These are phyloP conservation scores for Penicillium sp. DNA, from an alignment of 2,329 filamentous ascomycete genomes.

Conservation along the genomic window DNA sequence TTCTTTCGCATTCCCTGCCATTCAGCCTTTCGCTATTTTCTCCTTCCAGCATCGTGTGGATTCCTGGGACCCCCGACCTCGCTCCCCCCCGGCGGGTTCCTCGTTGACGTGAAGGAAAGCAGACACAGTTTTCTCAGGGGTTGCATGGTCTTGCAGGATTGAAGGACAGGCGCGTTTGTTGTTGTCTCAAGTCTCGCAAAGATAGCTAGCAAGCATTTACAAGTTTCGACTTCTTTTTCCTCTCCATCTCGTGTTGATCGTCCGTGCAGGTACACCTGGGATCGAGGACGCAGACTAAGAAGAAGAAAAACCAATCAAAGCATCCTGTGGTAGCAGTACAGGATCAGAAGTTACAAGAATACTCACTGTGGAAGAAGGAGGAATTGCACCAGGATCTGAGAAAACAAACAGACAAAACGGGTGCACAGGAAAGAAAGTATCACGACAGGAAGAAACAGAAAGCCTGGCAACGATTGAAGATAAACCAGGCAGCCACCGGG, in stretches of 20 bases:
- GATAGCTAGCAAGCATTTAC: constrained; percentile 51
- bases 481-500: constrained; percentile 7
- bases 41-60: background rate
- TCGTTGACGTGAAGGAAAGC: constrained; percentile 24
- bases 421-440: background rate
- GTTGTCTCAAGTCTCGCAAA: constrained; percentile 43
- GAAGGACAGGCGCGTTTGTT: constrained; percentile 38
- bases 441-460: constrained; percentile 16
- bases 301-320: constrained; percentile 20
- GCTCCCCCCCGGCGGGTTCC: constrained; percentile 6
- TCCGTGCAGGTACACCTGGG: constrained; percentile 29
- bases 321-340: constrained; percentile 23
- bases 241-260: constrained; percentile 37
- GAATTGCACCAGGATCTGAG: constrained; percentile 17
- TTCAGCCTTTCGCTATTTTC: constrained; percentile 4
- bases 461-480: background rate
- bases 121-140: constrained; percentile 26
- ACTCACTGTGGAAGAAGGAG: constrained; percentile 7
- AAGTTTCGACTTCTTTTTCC: constrained; percentile 40
- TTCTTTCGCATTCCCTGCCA: constrained; percentile 8
- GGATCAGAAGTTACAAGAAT: background rate
- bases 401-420: constrained; percentile 6
- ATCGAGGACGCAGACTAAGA: constrained; percentile 29
- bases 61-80: background rate
- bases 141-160: constrained; percentile 30